Percentiles rank a stretch among this genome's conserved stretches.
These are phyloP conservation scores for Yueomyces sinensis DNA, from an alignment of 805 yeast species.

Conservation along the genomic window DNA sequence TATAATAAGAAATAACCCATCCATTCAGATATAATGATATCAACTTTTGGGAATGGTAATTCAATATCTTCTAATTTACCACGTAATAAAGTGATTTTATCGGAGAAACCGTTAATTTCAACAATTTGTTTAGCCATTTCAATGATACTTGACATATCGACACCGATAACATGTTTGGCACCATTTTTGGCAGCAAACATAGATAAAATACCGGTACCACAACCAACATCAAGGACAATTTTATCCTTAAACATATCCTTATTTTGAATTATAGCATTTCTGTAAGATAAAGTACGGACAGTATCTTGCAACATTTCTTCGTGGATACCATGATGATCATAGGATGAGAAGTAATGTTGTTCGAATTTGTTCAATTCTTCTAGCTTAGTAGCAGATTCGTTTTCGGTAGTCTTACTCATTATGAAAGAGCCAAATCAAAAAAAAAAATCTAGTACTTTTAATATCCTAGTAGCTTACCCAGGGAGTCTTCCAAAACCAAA, in stretches of 20 bases:
- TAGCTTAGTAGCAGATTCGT: conserved; percentile 54
- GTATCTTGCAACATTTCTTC: conserved; percentile 98
- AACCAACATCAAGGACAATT: conserved; percentile 92
- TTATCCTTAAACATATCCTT: conserved; percentile 82
- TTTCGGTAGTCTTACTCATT: conserved; percentile 16
- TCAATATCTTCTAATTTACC: conserved; percentile 91
- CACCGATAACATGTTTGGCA: conserved; percentile 94
- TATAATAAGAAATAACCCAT: conserved; percentile 96
- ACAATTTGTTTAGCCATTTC: conserved; percentile 91
- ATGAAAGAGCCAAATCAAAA: no score
- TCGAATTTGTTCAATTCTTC: conserved; percentile 53
- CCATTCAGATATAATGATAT: conserved; percentile 95
- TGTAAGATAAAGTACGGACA: conserved; percentile 80
- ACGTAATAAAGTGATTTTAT: conserved; percentile 74
- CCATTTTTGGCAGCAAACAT: conserved; percentile 99
- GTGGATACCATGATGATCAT: conserved; percentile 95
- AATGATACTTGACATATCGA: conserved; percentile 93
- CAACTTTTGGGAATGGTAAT: conserved; percentile 79
- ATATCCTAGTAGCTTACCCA: no score
- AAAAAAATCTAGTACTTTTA: no score
- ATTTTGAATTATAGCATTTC: conserved; percentile 87
- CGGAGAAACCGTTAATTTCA: conserved; percentile 67
- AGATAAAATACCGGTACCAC: conserved; percentile 96
- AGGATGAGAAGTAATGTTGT: conserved; percentile 89
- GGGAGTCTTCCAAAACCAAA: no score